These are phyloP conservation scores for Colletotrichum sp. DNA, from an alignment of 2,329 filamentous ascomycete species.

Conservation along the genomic window DNA sequence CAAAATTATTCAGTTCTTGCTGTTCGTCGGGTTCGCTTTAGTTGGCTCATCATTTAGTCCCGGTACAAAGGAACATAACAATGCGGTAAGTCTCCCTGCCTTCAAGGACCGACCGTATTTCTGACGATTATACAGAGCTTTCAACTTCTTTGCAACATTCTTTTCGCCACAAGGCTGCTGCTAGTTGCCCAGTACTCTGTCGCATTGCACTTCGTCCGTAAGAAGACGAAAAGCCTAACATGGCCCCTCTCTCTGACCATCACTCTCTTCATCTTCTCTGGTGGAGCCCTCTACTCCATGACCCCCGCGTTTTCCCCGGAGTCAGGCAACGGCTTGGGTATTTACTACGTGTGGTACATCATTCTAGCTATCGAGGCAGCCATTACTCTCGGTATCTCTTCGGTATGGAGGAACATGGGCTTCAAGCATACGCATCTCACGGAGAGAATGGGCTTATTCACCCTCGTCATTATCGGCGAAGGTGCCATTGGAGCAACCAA, in stretches of 20 bases:
- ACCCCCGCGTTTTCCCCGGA: constrained; percentile 6
- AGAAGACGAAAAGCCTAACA: constrained; percentile 28
- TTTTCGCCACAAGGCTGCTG: constrained; percentile 37
- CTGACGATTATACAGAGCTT: constrained; percentile 34
- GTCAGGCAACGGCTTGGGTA: constrained; percentile 24
- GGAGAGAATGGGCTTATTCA: constrained; percentile 62
- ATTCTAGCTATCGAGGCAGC: constrained; percentile 52
- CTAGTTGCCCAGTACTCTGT: constrained; percentile 38
- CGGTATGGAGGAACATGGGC: constrained; percentile 51
- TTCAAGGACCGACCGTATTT: background rate
- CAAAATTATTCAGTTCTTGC: constrained; percentile 58
- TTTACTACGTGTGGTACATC: constrained; percentile 55
- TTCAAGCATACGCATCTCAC: constrained; percentile 64
- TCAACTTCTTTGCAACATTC: constrained; percentile 40
- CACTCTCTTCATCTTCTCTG: constrained; percentile 34
- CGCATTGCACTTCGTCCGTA: constrained; percentile 34
- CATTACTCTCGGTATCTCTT: constrained; percentile 51
- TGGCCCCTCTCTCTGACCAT: constrained; percentile 31
- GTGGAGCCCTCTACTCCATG: constrained; percentile 29
- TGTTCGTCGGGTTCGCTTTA: constrained; percentile 61
- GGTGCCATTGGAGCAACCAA: constrained; percentile 61
- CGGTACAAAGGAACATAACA: constrained; percentile 39
- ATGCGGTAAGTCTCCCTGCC: constrained; percentile 27
- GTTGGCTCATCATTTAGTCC: constrained; percentile 50
- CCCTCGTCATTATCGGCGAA: constrained; percentile 64